Base-by-base conservation (phyloP, 2,329 filamentous ascomycete species). In the Fusarium irregulare region DNA sequence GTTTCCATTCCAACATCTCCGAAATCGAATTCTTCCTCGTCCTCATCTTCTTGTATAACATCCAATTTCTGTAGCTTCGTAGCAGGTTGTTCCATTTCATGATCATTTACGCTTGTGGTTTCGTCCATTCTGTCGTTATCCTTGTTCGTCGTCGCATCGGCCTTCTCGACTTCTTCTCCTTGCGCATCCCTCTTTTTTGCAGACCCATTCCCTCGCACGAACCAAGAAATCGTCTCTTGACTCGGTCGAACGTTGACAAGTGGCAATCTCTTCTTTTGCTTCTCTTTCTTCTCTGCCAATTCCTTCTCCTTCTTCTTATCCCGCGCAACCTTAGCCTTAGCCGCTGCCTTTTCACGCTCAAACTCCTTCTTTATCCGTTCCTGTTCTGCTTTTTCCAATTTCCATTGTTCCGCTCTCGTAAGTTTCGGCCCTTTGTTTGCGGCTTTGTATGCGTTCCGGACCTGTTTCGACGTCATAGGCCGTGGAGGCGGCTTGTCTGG, bases 261-360 rank as follows among this genome's bases (percentile, higher is more conserved):
- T 16, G 88, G 88, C 61, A 87, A 60, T 1, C 87, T 85, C 56
- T 81, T 83, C 66, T 80, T 84, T 72, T 79, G 85, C 78, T 83
- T 87, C 54, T 80, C 83, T n/a, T 85, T 83, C 46, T 78, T 80
- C 61, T 85, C 83, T 10, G 81, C 82, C 27, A 81, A 76, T 50
- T 87, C 86, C 72, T 85, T 88, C 18, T 83, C 85, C 63, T 83
- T 85, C 76, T 87, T 89, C 77, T 83, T 86, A 41, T 89, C 87
- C 25, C 87, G 78, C 4, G 82, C 82, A 11, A 81, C 75, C 56
- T 81, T 82, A 3, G 87, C 87, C 61, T 84, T 84, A 5, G 80
- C 79, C 20, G 83, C 80, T 2, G 82, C 80, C 69, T 81, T 83
- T 71, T 84, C 85, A 75, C 82, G 84, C 72, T 85, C 85, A 25